Conservation (phyloP, 1,284 basidiomycete species). For the Puccinia horiana region DNA sequence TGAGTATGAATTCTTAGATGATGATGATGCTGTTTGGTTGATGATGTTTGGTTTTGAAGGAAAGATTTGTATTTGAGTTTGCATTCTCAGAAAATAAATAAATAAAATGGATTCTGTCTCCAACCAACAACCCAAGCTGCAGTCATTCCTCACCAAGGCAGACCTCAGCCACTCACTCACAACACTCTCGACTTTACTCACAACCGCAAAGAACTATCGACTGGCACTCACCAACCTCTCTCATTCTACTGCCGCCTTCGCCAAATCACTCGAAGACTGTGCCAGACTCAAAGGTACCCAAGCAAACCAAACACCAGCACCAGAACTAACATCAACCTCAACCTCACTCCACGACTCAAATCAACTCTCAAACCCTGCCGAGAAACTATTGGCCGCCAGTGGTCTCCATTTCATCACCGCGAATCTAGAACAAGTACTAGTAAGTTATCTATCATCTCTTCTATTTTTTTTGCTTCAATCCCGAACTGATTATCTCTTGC, state of each 20-base stretch:
- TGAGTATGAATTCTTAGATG: too few species aligned
- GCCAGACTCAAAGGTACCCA: constrained; percentile 54
- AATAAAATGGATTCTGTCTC: neutral
- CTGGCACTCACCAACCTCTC: constrained; percentile 53
- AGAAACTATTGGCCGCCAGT: constrained; percentile 53
- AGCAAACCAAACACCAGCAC: neutral
- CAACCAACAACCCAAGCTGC: neutral
- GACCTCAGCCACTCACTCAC: constrained; percentile 50
- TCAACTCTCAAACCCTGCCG: constrained; percentile 49
- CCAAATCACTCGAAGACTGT: constrained; percentile 51
- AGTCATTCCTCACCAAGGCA: constrained; percentile 21
- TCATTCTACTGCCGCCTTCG: constrained; percentile 36
- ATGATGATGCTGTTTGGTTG: too few species aligned
- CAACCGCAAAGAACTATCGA: constrained; percentile 52
- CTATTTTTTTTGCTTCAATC: neutral
- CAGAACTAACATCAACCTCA: neutral
- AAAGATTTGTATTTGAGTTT: too few species aligned
- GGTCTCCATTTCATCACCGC: constrained; percentile 55
- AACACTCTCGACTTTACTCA: constrained; percentile 52
- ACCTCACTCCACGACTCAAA: neutral
- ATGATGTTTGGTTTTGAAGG: too few species aligned
- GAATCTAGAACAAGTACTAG: constrained; percentile 52
- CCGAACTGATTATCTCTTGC: neutral
- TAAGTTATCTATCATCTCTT: constrained; percentile 32
- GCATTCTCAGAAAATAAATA: too few species aligned